These are phyloP conservation scores for Golubevia pallescens DNA, from an alignment of 1,284 basidiomycete genomes.

Conservation along the genomic window DNA sequence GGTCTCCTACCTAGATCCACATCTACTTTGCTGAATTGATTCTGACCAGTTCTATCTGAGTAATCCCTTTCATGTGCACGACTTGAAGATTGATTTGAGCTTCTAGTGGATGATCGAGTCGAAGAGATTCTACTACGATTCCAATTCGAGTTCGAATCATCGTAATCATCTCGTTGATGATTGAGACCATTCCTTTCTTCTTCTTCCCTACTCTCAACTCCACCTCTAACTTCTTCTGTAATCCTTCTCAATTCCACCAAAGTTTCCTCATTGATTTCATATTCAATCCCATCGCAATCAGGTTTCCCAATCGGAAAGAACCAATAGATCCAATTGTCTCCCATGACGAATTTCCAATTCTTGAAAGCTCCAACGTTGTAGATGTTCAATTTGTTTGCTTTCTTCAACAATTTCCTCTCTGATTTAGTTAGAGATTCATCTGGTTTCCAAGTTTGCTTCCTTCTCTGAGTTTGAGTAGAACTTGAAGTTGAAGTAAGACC, in stretches of 20 bases:
- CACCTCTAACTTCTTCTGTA: slow-evolving; percentile 22
- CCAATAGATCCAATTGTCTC: slow-evolving; percentile 33
- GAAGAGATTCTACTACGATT: no score
- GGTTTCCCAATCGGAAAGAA: slow-evolving; percentile 42
- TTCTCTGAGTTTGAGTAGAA: background rate
- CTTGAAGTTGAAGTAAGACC: background rate
- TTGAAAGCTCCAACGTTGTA: slow-evolving; percentile 39
- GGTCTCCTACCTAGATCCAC: background rate
- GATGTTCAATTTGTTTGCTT: slow-evolving; percentile 42
- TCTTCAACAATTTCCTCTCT: slow-evolving; percentile 34
- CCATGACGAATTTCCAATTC: slow-evolving; percentile 49
- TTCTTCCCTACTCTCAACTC: background rate
- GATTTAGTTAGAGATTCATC: slow-evolving; percentile 39
- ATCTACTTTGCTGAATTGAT: background rate
- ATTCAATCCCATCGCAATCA: slow-evolving; percentile 26
- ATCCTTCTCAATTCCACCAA: slow-evolving; percentile 29
- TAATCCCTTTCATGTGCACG: background rate
- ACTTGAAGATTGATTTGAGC: background rate
- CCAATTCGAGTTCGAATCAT: background rate
- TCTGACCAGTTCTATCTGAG: background rate
- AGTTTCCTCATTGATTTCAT: slow-evolving; percentile 23
- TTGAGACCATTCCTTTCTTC: background rate
- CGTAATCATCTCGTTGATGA: background rate
- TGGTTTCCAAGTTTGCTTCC: slow-evolving; percentile 15
- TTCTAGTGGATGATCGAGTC: background rate